Conservation (phyloP, 2,329 filamentous ascomycete genomes). For the Monosporascus sp. region DNA sequence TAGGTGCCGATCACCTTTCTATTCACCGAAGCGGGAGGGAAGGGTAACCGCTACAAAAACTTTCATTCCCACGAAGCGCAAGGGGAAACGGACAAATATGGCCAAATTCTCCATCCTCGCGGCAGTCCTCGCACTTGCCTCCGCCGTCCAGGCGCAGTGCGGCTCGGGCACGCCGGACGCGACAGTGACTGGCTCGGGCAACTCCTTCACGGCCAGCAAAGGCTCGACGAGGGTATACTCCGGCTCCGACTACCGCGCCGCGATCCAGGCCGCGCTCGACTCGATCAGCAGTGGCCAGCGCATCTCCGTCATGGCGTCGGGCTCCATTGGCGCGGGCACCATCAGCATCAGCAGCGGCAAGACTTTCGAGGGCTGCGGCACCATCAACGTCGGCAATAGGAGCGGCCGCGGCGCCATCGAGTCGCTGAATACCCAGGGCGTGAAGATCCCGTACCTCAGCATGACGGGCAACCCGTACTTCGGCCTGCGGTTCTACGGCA, state of each 20-base stretch:
- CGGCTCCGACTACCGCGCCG: constrained; percentile 47
- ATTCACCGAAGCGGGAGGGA: not conserved
- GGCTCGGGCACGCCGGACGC: constrained; percentile 19
- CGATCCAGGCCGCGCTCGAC: constrained; percentile 50
- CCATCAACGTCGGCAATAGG: constrained; percentile 40
- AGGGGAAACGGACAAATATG: constrained; percentile 8
- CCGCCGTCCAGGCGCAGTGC: constrained; percentile 28
- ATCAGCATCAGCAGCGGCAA: constrained; percentile 47
- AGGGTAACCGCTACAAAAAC: not conserved
- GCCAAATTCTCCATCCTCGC: constrained; percentile 26
- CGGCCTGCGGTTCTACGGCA: constrained; percentile 50
- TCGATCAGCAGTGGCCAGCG: constrained; percentile 46
- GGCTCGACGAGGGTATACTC: constrained; percentile 43
- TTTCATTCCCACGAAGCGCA: not conserved
- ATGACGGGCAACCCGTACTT: constrained; percentile 56
- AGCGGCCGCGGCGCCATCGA: constrained; percentile 49
- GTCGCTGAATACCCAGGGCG: constrained; percentile 39
- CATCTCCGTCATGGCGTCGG: constrained; percentile 48
- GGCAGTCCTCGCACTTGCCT: constrained; percentile 35
- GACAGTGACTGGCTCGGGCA: constrained; percentile 15
- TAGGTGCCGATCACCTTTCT: not conserved
- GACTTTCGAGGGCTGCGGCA: constrained; percentile 55
- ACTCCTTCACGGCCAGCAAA: constrained; percentile 16
- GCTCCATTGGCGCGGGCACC: constrained; percentile 49
- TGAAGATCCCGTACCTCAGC: constrained; percentile 50